A percentile compares a stretch with the other conserved stretches of the same genome.
These are phyloP conservation scores for Beta lomatogona DNA, from an alignment of 179 eudicot species.

Conservation along the genomic window DNA sequence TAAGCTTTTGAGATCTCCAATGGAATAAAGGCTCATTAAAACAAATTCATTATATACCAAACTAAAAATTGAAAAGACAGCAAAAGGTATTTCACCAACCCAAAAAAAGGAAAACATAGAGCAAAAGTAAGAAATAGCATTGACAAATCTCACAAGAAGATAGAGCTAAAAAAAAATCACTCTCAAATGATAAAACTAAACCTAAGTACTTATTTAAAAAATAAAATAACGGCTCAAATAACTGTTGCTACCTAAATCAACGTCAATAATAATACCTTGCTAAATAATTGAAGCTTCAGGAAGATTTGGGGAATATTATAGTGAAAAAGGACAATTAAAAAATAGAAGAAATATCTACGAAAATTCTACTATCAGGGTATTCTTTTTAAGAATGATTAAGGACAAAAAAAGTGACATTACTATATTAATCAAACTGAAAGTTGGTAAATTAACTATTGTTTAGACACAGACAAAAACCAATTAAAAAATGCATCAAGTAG, in stretches of 20 bases:
- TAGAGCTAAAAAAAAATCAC: slow-evolving; percentile 12
- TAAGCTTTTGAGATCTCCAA: slow-evolving; percentile 70
- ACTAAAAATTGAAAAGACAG: slow-evolving; percentile 24
- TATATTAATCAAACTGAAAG: slow-evolving; percentile 29
- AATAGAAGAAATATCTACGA: neutral
- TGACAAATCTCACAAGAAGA: neutral
- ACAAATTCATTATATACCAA: slow-evolving; percentile 11
- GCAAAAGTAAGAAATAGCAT: neutral
- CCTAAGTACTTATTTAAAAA: slow-evolving; percentile 15
- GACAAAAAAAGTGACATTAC: slow-evolving; percentile 30
- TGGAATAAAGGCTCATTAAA: slow-evolving; percentile 26
- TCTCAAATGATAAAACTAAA: slow-evolving; percentile 35
- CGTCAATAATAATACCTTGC: slow-evolving; percentile 14
- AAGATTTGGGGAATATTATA: slow-evolving; percentile 1
- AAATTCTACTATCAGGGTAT: too few relatives aligned
- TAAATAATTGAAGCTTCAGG: neutral
- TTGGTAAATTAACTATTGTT: slow-evolving; percentile 23
- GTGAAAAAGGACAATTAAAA: slow-evolving; percentile 1
- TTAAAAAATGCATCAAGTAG: neutral
- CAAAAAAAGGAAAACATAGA: slow-evolving; percentile 12
- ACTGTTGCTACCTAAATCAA: slow-evolving; percentile 22
- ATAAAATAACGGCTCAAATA: slow-evolving; percentile 25
- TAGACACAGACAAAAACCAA: slow-evolving; percentile 5
- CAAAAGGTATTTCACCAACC: slow-evolving; percentile 21
- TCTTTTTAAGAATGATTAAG: slow-evolving; percentile 14